Base-by-base conservation (phyloP, 2,329 filamentous ascomycete genomes). In the Alternaria viburni region DNA sequence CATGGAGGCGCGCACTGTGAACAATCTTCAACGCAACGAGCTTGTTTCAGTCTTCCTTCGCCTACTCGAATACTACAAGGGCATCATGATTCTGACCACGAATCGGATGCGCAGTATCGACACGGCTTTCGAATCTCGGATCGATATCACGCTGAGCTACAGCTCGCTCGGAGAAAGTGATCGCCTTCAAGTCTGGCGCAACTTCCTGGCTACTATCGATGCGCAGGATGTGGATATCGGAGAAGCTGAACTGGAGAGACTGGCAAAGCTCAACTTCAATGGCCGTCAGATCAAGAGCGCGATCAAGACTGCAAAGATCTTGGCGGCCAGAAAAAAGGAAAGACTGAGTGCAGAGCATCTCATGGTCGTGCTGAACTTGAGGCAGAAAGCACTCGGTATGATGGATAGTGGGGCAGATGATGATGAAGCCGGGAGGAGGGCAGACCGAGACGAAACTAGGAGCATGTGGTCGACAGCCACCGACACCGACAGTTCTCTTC, bases 1-100 rank as follows among this genome's bases (percentile, higher is more conserved):
- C 75, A 82, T 89, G 11, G 85, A 87, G 74, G 74, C 81, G 50
- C 83, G 86, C 2, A 67, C 52, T 9, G 13, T 47, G 13, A 61
- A 54, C 9, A 65, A 70, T 41, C 50, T 74, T 13, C 61, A 72
- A 41, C 62, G 72, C 11, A 74, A 74, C 43, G 67, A 64, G 13
- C 61, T 74, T 3, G 70, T 75, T 15, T 69, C 70, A 3, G 67
- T 73, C 2, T 67, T 75, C 54, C 70, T 83, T 3, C 75, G 81
- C 5, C 65, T 76, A 1, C 68, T 83, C 19, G 81, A 83, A 51
- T 83, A 83, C 64, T 83, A 79, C 66, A 68, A 75, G 23, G 82
- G 82, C 8, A 80, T 83, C 49, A 70, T 83, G 65, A 81, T 83
- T 64, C 65, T 84, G 6, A 83, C 82, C 0, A 81, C 80, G 5